Conservation (phyloP, 129 eudicot genomes). For the Gnaphalium uliginosum region DNA sequence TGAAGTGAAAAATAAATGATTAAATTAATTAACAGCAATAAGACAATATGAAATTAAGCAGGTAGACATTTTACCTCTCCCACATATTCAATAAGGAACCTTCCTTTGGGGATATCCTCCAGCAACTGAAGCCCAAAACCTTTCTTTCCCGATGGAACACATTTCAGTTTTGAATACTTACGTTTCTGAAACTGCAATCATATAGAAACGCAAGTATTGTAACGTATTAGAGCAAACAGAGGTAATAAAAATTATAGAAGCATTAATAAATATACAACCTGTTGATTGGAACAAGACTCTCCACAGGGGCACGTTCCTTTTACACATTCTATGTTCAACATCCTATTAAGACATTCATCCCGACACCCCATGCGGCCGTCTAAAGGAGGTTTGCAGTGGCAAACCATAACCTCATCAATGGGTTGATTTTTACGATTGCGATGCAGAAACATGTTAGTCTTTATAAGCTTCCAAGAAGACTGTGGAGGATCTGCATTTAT, state of each 20-base stretch:
- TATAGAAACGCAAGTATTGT: conserved; percentile 15
- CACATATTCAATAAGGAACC: conserved; percentile 90
- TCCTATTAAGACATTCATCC: conserved; percentile 82
- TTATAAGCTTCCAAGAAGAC: conserved; percentile 75
- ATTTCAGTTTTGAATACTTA: conserved; percentile 70
- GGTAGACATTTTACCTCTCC: conserved; percentile 71
- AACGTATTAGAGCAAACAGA: conserved; percentile 8
- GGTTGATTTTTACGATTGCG: conserved; percentile 78
- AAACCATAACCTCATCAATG: conserved; percentile 98
- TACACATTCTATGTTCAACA: conserved; percentile 95
- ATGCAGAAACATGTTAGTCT: conserved; percentile 77
- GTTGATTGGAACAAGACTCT: conserved; percentile 89
- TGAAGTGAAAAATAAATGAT: neutral
- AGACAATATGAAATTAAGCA: conserved; percentile 6
- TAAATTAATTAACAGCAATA: neutral
- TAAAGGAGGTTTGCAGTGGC: conserved; percentile 78
- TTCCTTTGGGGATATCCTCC: conserved; percentile 78
- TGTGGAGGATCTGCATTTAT: conserved; percentile 54
- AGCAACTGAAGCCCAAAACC: conserved; percentile 80
- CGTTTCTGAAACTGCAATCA: conserved; percentile 88
- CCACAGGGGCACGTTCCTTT: conserved; percentile 97
- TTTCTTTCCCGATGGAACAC: conserved; percentile 78
- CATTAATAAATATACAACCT: conserved; percentile 45
- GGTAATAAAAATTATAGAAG: neutral
- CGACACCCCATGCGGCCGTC: conserved; percentile 90